These are phyloP conservation scores for Hymenoscyphus repandus DNA, from an alignment of 2,329 filamentous ascomycete genomes.

Conservation along the genomic window DNA sequence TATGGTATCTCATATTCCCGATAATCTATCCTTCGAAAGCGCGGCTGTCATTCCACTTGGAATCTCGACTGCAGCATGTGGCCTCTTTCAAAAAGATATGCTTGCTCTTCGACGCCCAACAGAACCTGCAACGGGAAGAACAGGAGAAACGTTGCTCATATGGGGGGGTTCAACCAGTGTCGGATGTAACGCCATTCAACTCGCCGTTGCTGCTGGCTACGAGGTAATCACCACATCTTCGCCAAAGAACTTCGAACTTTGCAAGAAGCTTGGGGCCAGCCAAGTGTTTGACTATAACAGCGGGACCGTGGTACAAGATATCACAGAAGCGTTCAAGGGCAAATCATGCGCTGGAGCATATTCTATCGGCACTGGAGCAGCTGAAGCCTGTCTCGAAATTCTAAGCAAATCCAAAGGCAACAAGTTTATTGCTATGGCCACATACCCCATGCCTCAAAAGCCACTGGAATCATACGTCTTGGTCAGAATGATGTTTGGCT, in stretches of 20 bases:
- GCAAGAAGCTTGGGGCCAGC: slow-evolving; percentile 35
- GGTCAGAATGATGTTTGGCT: neutral
- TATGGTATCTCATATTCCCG: slow-evolving; percentile 18
- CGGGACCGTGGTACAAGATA: slow-evolving; percentile 23
- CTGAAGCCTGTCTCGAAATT: neutral
- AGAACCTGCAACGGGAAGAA: neutral
- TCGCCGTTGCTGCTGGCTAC: slow-evolving; percentile 37
- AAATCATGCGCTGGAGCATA: slow-evolving; percentile 31
- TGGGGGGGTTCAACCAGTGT: slow-evolving; percentile 21
- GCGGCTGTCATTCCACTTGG: slow-evolving; percentile 29
- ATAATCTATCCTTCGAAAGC: slow-evolving; percentile 24
- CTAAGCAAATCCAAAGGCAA: neutral
- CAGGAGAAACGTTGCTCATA: slow-evolving; percentile 17
- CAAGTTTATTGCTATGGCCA: slow-evolving; percentile 2
- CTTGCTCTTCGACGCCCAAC: slow-evolving; percentile 7
- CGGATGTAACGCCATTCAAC: slow-evolving; percentile 36
- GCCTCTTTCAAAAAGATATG: slow-evolving; percentile 12
- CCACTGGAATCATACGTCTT: neutral
- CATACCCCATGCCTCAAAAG: neutral
- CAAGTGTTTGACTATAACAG: slow-evolving; percentile 36
- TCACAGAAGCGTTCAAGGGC: slow-evolving; percentile 28
- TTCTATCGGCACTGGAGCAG: slow-evolving; percentile 24
- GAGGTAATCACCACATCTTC: slow-evolving; percentile 37
- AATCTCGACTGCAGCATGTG: slow-evolving; percentile 25
- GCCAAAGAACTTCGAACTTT: slow-evolving; percentile 33